A percentile compares a stretch with the other conserved stretches of the same genome.
Conservation (phyloP, 768 basidiomycete genomes). For the Boletus barrowsii region DNA sequence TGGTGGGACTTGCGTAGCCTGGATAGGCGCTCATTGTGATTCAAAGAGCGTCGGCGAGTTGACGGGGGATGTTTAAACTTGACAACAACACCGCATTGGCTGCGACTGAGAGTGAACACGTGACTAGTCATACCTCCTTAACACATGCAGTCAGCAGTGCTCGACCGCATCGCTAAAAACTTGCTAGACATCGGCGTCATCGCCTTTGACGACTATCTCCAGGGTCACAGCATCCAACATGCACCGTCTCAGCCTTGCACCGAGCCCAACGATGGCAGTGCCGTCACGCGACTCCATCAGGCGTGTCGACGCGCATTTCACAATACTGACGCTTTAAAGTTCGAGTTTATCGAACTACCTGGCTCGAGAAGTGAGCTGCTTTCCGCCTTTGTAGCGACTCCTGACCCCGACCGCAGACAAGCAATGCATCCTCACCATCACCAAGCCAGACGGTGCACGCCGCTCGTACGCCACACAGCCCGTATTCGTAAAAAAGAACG, state of each 20-base stretch:
- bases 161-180: conserved; percentile 25
- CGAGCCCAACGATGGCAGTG: conserved; percentile 13
- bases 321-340: conserved; percentile 40
- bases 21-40: conserved; percentile 19
- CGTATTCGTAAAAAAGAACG: conserved; percentile 41
- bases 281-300: conserved; percentile 39
- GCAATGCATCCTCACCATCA: conserved; percentile 61
- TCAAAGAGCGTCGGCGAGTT: too few relatives aligned
- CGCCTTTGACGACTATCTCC: conserved; percentile 27
- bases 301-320: conserved; percentile 43
- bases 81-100: too few relatives aligned
- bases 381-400: background rate
- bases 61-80: too few relatives aligned
- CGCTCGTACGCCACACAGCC: conserved; percentile 55
- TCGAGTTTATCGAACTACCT: conserved; percentile 45
- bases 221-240: background rate
- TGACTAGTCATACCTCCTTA: background rate
- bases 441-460: conserved; percentile 47
- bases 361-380: conserved; percentile 34
- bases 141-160: too few relatives aligned
- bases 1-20: conserved; percentile 5
- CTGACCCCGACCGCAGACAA: conserved; percentile 38
- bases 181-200: conserved; percentile 29
- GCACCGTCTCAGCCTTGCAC: background rate
- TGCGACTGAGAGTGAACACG: background rate